These are phyloP conservation scores for Elsinoe necatrix DNA, from an alignment of 2,329 filamentous ascomycete genomes.

Conservation along the genomic window DNA sequence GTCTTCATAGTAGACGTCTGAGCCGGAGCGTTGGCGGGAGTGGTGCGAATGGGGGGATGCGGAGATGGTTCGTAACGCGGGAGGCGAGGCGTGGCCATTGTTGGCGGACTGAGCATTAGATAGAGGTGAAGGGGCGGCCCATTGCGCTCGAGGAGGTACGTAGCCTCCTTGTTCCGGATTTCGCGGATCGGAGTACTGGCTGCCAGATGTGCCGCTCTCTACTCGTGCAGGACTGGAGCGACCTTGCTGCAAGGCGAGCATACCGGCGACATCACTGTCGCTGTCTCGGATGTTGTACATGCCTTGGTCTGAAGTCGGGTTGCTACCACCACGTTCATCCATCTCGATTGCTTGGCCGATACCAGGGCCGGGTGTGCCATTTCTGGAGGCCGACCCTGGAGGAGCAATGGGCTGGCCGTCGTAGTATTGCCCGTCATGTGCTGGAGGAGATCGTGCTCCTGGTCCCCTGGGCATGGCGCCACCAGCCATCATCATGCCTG, in stretches of 20 bases:
- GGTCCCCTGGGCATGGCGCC: constrained; percentile 28
- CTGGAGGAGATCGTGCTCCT: constrained; percentile 35
- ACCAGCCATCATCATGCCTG: constrained; percentile 20
- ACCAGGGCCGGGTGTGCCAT: constrained; percentile 16
- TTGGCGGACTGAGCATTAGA: constrained; percentile 16
- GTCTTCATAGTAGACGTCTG: constrained; percentile 76
- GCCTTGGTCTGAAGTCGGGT: constrained; percentile 24
- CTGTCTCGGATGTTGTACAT: constrained; percentile 47
- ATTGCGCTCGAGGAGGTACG: constrained; percentile 40
- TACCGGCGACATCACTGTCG: constrained; percentile 63
- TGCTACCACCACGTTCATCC: constrained; percentile 58
- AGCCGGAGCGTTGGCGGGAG: constrained; percentile 29
- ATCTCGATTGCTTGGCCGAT: constrained; percentile 68
- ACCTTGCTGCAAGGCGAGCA: constrained; percentile 62
- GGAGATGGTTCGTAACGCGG: constrained; percentile 19
- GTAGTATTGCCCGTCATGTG: constrained; percentile 24
- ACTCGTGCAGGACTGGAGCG: constrained; percentile 49
- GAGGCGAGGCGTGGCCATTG: constrained; percentile 16
- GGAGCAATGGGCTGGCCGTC: constrained; percentile 30
- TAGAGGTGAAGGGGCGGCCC: constrained; percentile 26
- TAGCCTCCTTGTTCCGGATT: constrained; percentile 28
- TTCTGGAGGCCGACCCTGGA: constrained; percentile 17
- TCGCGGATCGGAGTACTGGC: constrained; percentile 56
- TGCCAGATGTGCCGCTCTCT: constrained; percentile 62
- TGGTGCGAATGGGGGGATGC: constrained; percentile 21